Conservation (phyloP, 345 rosid species). For the Bretschneidera sinensis region DNA sequence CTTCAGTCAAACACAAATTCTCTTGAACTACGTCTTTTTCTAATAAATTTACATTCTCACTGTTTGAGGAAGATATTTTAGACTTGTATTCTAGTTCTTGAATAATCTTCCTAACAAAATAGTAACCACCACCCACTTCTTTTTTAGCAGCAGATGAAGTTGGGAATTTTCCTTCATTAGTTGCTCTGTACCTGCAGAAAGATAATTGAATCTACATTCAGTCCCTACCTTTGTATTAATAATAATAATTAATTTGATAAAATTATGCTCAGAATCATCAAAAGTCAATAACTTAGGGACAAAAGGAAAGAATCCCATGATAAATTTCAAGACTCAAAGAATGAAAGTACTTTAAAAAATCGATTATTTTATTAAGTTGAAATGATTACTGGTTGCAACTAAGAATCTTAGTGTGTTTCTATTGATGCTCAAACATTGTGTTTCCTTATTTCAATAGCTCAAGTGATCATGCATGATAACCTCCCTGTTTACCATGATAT, state of each 20-base stretch:
- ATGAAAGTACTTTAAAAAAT: not conserved
- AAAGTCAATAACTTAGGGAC: not conserved
- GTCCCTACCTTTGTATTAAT: not conserved
- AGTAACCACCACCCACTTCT: constrained; percentile 43
- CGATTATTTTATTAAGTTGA: not conserved
- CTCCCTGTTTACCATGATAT: not conserved
- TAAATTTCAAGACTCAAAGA: not conserved
- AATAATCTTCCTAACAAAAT: constrained; percentile 26
- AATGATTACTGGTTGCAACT: not conserved
- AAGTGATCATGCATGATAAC: not conserved
- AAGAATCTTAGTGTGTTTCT: too few species aligned
- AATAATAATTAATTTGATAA: not conserved
- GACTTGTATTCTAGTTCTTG: constrained; percentile 36
- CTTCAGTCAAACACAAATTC: constrained; percentile 6
- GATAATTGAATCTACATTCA: not conserved
- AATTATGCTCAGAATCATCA: too few species aligned
- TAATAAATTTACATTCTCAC: constrained; percentile 5
- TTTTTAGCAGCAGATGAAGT: constrained; percentile 12
- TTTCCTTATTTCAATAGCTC: not conserved
- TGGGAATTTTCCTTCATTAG: constrained; percentile 43
- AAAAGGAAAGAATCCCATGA: not conserved
- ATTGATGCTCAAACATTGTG: not conserved
- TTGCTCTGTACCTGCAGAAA: constrained; percentile 34
- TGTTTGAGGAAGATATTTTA: constrained; percentile 18
- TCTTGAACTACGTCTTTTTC: constrained; percentile 5